These are phyloP conservation scores for Chlorella sp. DNA, from an alignment of 139 green algal species.

Conservation along the genomic window DNA sequence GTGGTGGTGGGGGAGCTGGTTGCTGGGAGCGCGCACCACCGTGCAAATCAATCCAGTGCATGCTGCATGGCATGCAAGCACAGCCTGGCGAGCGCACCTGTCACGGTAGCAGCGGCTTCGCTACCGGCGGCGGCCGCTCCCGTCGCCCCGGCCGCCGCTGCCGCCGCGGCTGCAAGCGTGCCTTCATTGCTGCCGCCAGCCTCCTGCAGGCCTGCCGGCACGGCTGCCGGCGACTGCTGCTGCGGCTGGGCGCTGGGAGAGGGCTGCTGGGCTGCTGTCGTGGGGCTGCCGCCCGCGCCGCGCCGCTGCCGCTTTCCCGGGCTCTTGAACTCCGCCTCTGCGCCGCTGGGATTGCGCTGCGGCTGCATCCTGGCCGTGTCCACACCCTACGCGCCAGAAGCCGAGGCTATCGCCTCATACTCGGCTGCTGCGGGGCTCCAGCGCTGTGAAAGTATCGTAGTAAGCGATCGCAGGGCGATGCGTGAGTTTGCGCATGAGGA, in stretches of 20 bases:
- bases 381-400: neutral
- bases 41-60: no score
- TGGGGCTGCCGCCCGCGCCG: no score
- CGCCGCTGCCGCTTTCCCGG: neutral
- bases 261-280: no score
- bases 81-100: neutral
- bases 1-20: no score
- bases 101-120: neutral
- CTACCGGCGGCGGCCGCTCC: no score
- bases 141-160: neutral
- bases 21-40: no score
- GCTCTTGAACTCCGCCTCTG: neutral
- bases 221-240: neutral
- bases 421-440: neutral
- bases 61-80: no score
- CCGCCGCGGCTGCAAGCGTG: neutral
- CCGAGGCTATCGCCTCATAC: neutral
- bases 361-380: neutral
- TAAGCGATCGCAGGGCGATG: no score
- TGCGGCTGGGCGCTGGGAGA: neutral
- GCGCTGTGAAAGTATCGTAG: no score
- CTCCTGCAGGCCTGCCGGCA: neutral
- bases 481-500: no score
- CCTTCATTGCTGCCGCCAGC: neutral
- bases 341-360: neutral